Conservation (phyloP, 441 rosid species). For the Eruca vesicaria region DNA sequence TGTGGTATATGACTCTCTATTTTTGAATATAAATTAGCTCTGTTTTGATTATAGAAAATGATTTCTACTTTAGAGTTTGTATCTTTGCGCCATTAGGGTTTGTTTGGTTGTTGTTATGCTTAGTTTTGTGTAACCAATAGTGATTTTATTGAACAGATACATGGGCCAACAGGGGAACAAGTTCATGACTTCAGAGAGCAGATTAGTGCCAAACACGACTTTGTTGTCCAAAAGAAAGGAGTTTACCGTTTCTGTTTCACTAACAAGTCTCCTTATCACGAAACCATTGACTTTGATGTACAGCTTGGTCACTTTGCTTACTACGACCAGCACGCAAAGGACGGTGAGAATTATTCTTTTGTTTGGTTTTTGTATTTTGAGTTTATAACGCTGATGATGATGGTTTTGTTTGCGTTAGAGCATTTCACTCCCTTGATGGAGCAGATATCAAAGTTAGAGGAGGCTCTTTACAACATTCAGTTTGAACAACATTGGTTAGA, state of each 20-base stretch:
- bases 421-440: slow-evolving; percentile 60
- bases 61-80: neutral
- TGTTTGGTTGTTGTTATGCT: too few relatives aligned
- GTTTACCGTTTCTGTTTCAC: slow-evolving; percentile 62
- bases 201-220: slow-evolving; percentile 52
- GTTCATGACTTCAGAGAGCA: slow-evolving; percentile 54
- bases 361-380: neutral
- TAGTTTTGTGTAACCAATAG: too few relatives aligned
- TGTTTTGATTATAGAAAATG: neutral
- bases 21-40: neutral
- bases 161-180: slow-evolving; percentile 55
- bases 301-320: slow-evolving; percentile 55
- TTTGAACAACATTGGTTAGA: slow-evolving; percentile 74
- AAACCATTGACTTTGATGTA: slow-evolving; percentile 60
- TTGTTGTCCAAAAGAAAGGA: slow-evolving; percentile 54
- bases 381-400: neutral
- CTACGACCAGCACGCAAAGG: slow-evolving; percentile 62
- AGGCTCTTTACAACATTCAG: slow-evolving; percentile 59
- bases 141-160: slow-evolving; percentile 35
- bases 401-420: slow-evolving; percentile 41
- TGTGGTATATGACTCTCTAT: slow-evolving; percentile 38
- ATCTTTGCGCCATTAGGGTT: neutral
- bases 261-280: slow-evolving; percentile 64
- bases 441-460: slow-evolving; percentile 58
- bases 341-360: slow-evolving; percentile 38